Evolutionary conservation across 2,329 filamentous ascomycete species (phyloP).

Genomic region (Spiromastix sp.): DNA sequence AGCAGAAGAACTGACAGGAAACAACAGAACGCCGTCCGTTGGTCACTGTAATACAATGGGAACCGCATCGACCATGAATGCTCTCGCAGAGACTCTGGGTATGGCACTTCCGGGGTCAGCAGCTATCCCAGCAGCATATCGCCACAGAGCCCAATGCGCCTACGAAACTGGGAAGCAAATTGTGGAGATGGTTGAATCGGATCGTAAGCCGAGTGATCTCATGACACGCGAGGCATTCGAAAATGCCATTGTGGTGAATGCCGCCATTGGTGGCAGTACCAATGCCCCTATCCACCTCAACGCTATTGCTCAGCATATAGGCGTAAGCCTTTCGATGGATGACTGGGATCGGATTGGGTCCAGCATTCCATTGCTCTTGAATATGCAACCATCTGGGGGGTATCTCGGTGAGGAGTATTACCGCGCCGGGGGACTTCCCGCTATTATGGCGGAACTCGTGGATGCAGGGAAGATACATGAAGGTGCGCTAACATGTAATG

Average conservation of each 20-base stretch:
- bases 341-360: slow-evolving; percentile 46
- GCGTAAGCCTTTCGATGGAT: slow-evolving; percentile 40
- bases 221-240: slow-evolving; percentile 47
- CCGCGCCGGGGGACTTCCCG: slow-evolving; percentile 43
- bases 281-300: slow-evolving; percentile 48
- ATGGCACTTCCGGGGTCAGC: slow-evolving; percentile 44
- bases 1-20: too few species aligned
- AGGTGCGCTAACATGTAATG: slow-evolving; percentile 37
- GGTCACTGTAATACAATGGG: too few species aligned
- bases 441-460: slow-evolving; percentile 44
- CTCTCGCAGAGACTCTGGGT: too few species aligned
- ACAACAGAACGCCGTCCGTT: too few species aligned
- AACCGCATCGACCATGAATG: too few species aligned
- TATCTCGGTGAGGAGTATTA: slow-evolving; percentile 45
- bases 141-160: slow-evolving; percentile 38
- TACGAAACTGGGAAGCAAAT: slow-evolving; percentile 41
- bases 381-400: slow-evolving; percentile 46
- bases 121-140: slow-evolving; percentile 42
- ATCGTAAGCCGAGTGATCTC: slow-evolving; percentile 44
- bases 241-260: slow-evolving; percentile 45
- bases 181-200: slow-evolving; percentile 40
- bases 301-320: slow-evolving; percentile 45
- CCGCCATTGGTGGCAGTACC: slow-evolving; percentile 46
- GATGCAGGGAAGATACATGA: slow-evolving; percentile 38
- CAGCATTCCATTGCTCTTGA: slow-evolving; percentile 41